Conservation (phyloP, 2,329 filamentous ascomycete genomes). For the Chaetomiaceae sp. region DNA sequence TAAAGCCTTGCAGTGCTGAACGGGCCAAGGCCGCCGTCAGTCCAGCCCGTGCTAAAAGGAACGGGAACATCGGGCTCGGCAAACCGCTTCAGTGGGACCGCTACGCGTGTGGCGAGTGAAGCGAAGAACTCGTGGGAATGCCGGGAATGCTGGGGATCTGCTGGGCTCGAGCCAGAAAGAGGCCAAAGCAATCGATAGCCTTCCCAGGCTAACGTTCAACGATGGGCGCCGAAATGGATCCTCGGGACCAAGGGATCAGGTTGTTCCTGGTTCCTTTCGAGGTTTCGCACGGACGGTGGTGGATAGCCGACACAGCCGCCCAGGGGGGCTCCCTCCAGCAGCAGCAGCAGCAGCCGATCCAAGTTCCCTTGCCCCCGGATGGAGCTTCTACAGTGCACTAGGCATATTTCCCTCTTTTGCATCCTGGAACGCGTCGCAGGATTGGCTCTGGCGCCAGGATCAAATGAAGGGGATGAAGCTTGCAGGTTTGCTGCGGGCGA, state of each 20-base stretch:
- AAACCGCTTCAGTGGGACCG: neutral
- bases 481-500: neutral
- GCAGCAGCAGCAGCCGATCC: no score
- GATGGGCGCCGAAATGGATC: no score
- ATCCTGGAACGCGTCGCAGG: neutral
- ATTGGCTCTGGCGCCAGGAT: slow-evolving; percentile 4
- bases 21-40: no score
- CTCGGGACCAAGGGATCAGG: no score
- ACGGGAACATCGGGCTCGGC: neutral
- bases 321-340: neutral
- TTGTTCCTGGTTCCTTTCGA: neutral
- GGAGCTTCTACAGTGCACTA: no score
- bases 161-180: slow-evolving; percentile 4
- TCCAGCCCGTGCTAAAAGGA: neutral
- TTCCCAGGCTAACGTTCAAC: neutral
- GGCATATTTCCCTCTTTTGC: neutral
- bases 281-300: neutral
- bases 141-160: neutral
- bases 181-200: slow-evolving; percentile 7
- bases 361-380: no score
- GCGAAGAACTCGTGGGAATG: neutral
- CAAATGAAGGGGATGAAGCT: neutral
- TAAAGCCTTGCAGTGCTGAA: no score
- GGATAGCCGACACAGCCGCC: slow-evolving; percentile 6
- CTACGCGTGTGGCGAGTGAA: neutral